Percentiles rank a stretch among this genome's conserved stretches.
phyloP scores from a whole-genome alignment of 1,139 yeast species.

The Arxiozyma slooffiae region DNA sequence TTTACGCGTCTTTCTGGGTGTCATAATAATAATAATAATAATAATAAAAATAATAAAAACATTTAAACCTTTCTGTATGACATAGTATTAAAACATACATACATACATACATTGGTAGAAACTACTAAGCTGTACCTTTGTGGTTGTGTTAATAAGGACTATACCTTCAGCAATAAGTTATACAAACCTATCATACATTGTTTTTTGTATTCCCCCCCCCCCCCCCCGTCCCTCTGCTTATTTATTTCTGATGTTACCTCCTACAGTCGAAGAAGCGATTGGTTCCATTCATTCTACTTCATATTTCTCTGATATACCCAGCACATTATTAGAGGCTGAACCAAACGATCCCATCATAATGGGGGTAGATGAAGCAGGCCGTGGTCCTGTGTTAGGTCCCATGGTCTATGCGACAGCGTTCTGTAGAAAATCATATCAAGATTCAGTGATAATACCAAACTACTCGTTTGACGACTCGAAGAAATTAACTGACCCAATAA shows the following conservation, averaged over 20 bases:
- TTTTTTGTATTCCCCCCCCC: too few relatives aligned
- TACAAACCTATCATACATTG: too few relatives aligned
- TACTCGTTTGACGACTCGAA: conserved; percentile 92
- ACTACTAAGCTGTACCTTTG: too few relatives aligned
- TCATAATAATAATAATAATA: too few relatives aligned
- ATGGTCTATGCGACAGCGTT: conserved; percentile 93
- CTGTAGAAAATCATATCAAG: conserved; percentile 48
- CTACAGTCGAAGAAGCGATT: conserved; percentile 21
- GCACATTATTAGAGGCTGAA: conserved; percentile 29
- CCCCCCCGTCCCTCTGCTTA: too few relatives aligned
- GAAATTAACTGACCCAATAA: conserved; percentile 61
- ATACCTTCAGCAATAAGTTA: too few relatives aligned
- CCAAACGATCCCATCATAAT: conserved; percentile 36
- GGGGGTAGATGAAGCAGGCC: conserved; percentile 97
- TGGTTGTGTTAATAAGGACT: too few relatives aligned
- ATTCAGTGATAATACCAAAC: conserved; percentile 39
- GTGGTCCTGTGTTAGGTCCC: conserved; percentile 95
- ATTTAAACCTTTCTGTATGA: too few relatives aligned
- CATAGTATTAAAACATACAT: too few relatives aligned
- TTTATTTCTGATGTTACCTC: conserved; percentile 22
- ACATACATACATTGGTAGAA: too few relatives aligned
- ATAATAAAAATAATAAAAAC: too few relatives aligned
- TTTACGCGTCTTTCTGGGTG: too few relatives aligned
- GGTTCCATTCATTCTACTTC: conserved; percentile 27
- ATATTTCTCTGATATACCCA: conserved; percentile 33